These are phyloP conservation scores for Thermothelomyces thermophilus DNA, from an alignment of 2,329 filamentous ascomycete species.

Conservation along the genomic window DNA sequence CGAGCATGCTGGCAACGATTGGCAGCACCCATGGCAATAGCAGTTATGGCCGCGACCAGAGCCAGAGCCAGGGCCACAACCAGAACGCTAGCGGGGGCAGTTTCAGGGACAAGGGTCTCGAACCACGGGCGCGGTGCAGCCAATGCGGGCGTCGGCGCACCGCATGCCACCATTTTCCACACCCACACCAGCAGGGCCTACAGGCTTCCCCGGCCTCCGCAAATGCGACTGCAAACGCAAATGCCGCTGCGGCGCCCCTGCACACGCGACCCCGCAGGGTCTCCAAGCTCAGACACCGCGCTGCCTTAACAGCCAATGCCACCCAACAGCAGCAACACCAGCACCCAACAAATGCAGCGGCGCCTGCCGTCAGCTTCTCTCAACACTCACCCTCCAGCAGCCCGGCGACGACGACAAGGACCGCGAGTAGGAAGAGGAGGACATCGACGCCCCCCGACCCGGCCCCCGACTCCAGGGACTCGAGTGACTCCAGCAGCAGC, in stretches of 20 bases:
- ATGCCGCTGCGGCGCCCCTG: slow-evolving; percentile 13
- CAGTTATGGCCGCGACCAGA: neutral
- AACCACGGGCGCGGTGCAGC: slow-evolving; percentile 22
- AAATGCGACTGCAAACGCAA: slow-evolving; percentile 12
- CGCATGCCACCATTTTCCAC: slow-evolving; percentile 17
- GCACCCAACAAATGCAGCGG: neutral
- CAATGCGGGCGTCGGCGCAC: slow-evolving; percentile 26
- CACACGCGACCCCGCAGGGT: slow-evolving; percentile 27
- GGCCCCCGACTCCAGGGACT: neutral
- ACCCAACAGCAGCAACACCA: slow-evolving; percentile 1
- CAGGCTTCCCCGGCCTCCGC: slow-evolving; percentile 11
- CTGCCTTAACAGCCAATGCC: slow-evolving; percentile 21
- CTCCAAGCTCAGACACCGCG: slow-evolving; percentile 27
- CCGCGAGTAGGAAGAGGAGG: too few species aligned
- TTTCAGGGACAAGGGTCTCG: slow-evolving; percentile 20
- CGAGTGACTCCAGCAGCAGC: slow-evolving; percentile 5
- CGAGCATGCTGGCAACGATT: slow-evolving; percentile 13
- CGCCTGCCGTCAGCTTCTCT: slow-evolving; percentile 1
- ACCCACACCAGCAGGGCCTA: slow-evolving; percentile 11
- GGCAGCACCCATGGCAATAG: neutral
- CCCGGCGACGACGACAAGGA: too few species aligned
- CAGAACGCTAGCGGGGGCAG: neutral
- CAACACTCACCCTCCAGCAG: slow-evolving; percentile 1
- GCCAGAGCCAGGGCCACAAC: neutral
- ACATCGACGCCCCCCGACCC: neutral